Percentiles rank a stretch among this genome's conserved stretches.
These are phyloP conservation scores for Zymoseptoria ardabiliae DNA, from an alignment of 2,329 filamentous ascomycete species.

Conservation along the genomic window DNA sequence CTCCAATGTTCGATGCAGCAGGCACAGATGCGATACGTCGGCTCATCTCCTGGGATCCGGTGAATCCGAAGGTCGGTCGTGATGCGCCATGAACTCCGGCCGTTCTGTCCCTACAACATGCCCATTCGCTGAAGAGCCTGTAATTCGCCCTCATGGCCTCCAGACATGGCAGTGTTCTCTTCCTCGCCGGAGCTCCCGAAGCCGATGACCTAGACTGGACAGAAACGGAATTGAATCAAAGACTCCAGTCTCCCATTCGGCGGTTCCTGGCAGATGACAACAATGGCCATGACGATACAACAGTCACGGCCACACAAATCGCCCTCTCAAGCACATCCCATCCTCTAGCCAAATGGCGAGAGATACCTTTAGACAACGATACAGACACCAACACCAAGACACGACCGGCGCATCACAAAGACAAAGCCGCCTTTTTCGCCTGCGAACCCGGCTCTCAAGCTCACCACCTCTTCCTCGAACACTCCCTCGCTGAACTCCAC, in stretches of 20 bases:
- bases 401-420: background rate
- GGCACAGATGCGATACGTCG: no score
- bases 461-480: slow-evolving; percentile 62
- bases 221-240: slow-evolving; percentile 42
- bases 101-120: background rate
- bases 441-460: slow-evolving; percentile 11
- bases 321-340: slow-evolving; percentile 5
- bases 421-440: background rate
- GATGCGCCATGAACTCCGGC: background rate
- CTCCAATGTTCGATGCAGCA: no score
- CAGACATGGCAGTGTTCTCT: slow-evolving; percentile 30
- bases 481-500: slow-evolving; percentile 53
- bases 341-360: slow-evolving; percentile 22
- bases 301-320: background rate
- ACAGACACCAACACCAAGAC: background rate
- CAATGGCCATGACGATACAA: background rate
- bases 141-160: background rate
- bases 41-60: no score
- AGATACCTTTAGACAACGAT: slow-evolving; percentile 8
- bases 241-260: slow-evolving; percentile 31
- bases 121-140: background rate
- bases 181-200: slow-evolving; percentile 57
- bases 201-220: slow-evolving; percentile 49
- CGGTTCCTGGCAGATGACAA: slow-evolving; percentile 14
- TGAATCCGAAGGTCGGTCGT: no score